phyloP scores from a whole-genome alignment of 495 filamentous ascomycete genomes.

The Trichoderma reesei region DNA sequence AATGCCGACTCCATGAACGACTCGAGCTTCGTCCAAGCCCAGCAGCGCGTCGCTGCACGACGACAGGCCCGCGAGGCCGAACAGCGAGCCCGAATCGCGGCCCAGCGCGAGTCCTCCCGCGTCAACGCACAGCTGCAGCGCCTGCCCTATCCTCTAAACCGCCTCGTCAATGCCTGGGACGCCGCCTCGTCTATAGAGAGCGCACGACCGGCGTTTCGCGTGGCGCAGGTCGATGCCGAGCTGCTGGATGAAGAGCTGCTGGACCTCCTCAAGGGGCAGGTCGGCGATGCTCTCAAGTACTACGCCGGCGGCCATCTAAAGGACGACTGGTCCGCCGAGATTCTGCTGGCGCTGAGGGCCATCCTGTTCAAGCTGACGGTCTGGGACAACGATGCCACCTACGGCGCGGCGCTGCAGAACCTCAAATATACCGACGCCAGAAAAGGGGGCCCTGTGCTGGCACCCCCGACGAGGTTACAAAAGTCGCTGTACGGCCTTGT shows the following conservation, averaged over 20 bases:
- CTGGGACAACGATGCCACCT: constrained; percentile 92
- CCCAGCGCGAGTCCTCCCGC: constrained; percentile 48
- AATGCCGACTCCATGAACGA: constrained; percentile 49
- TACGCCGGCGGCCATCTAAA: constrained; percentile 51
- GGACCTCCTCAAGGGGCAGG: constrained; percentile 72
- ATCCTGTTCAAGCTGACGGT: constrained; percentile 89
- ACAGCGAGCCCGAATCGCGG: constrained; percentile 42
- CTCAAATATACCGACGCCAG: constrained; percentile 83
- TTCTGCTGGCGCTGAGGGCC: constrained; percentile 63
- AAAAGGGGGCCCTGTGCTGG: constrained; percentile 47
- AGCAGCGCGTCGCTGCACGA: constrained; percentile 70
- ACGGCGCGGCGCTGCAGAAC: constrained; percentile 87
- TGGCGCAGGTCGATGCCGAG: constrained; percentile 95
- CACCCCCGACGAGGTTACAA: constrained; percentile 60
- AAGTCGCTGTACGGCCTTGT: constrained; percentile 75
- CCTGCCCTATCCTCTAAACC: constrained; percentile 55
- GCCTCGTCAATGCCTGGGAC: constrained; percentile 55
- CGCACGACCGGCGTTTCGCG: constrained; percentile 76
- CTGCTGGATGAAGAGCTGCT: constrained; percentile 91
- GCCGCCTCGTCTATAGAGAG: constrained; percentile 64
- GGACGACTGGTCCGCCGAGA: constrained; percentile 82
- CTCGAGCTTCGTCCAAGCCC: constrained; percentile 73
- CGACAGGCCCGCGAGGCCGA: constrained; percentile 61
- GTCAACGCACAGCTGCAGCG: constrained; percentile 45
- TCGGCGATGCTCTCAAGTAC: constrained; percentile 82